Evolutionary conservation across 2,329 filamentous ascomycete species (phyloP).

Genomic region (Taxawa tesnikishii): DNA sequence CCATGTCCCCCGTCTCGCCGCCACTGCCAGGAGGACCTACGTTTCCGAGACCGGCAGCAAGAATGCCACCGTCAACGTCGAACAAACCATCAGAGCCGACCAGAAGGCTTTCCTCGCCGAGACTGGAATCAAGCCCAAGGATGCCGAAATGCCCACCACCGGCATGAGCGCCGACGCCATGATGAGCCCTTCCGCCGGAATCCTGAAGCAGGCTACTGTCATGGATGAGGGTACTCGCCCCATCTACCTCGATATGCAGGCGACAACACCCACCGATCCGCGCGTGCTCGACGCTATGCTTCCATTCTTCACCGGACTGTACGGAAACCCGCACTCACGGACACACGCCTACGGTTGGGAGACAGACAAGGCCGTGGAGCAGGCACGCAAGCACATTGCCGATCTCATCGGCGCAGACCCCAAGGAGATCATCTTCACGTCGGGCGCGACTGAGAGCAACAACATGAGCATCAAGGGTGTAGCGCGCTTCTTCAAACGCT

Average conservation of each 20-base stretch:
- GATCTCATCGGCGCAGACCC: conserved; percentile 82
- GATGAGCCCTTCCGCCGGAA: conserved; percentile 60
- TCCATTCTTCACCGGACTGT: conserved; percentile 83
- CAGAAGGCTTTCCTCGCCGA: conserved; percentile 62
- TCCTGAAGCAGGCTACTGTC: conserved; percentile 81
- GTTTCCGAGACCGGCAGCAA: conserved; percentile 73
- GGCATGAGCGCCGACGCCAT: conserved; percentile 50
- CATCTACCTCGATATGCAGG: conserved; percentile 97
- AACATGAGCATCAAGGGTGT: conserved; percentile 99
- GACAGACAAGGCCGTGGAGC: conserved; percentile 84
- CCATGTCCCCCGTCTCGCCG: conserved; percentile 26
- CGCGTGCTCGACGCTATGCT: conserved; percentile 95
- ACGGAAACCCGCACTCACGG: conserved; percentile 92
- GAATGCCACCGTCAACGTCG: conserved; percentile 67
- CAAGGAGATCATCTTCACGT: conserved; percentile 98
- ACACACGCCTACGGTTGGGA: conserved; percentile 99
- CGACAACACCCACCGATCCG: conserved; percentile 89
- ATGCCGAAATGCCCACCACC: conserved; percentile 48
- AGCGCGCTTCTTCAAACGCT: conserved; percentile 82
- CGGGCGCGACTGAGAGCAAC: conserved; percentile 95
- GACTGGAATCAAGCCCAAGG: conserved; percentile 40
- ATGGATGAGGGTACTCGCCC: conserved; percentile 88
- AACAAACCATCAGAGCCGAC: conserved; percentile 75
- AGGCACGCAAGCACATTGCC: conserved; percentile 73
- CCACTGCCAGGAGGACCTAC: conserved; percentile 50